Evolutionary conservation across 805 yeast species (phyloP), one percentile per base, ranked within the genome.

Genomic region (Wickerhamiella galacta): DNA sequence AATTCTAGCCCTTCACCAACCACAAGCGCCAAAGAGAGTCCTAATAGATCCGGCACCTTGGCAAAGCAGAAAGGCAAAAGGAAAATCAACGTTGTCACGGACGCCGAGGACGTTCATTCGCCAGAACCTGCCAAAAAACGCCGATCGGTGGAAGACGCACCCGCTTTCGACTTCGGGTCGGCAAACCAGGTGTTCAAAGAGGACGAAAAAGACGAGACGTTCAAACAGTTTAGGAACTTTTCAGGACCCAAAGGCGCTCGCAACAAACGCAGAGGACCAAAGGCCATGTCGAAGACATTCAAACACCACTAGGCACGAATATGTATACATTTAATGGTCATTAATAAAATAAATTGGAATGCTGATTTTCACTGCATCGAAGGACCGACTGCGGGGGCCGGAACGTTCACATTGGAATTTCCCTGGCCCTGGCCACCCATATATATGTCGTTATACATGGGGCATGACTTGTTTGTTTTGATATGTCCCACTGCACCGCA

Each of bases 401-500:
- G 6, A 15, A 8, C 11, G 28, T 14, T 14, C 9, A 4, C 18
- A 15, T 12, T 14, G 19, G 17, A 20, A 20, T 20, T 20, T 20
- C 8, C 11, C 11, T 20, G 8, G 23, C 8, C 15, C 30, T 40
- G 30, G 27, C 48, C 47, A 23, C 42, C 37, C 33, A 52, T 44
- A 36, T 48, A 49, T 27, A 49, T 46, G 37, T 68, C 72, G 39
- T 68, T 70, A 51, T 79, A 87, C 68, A 83, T 65, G 11, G 96
- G 98, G 58, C 98, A 87, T 2, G 87, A 61, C 48, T 76, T 77
- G 52, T 82, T 83, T 2, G 98, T 87, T 51, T 90, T 68, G 40
- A 87, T 87, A 53, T 87, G 98, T 0, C 96, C 98, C 41, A 79
- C 66, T 9, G 87, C 90, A 16, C 96, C 96, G 64, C 98, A 87